These are phyloP conservation scores for Penicillium concentricum DNA, from an alignment of 2,329 filamentous ascomycete genomes.

Conservation along the genomic window DNA sequence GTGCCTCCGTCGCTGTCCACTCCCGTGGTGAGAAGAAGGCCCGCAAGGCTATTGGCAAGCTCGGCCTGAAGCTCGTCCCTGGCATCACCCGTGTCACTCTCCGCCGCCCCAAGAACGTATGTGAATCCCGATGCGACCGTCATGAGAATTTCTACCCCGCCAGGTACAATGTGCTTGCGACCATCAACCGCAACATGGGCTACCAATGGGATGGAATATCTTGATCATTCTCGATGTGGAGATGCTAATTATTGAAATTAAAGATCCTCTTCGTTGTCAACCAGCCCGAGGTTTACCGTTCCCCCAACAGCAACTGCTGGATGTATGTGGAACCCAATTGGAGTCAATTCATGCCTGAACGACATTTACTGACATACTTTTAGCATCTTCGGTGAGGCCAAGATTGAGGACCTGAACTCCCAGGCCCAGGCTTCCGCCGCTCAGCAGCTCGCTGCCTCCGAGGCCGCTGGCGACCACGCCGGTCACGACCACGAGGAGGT, in stretches of 20 bases:
- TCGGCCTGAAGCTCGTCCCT: slow-evolving; percentile 91
- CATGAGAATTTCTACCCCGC: slow-evolving; percentile 5
- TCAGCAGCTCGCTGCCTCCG: slow-evolving; percentile 83
- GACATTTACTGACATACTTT: slow-evolving; percentile 25
- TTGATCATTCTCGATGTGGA: neutral
- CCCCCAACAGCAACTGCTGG: slow-evolving; percentile 98
- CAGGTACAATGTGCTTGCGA: neutral
- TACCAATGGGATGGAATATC: neutral
- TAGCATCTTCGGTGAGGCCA: slow-evolving; percentile 99
- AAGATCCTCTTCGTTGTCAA: slow-evolving; percentile 99
- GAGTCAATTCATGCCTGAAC: neutral
- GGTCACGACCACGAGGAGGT: slow-evolving; percentile 56
- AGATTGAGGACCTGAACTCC: slow-evolving; percentile 99
- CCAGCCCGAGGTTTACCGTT: slow-evolving; percentile 99
- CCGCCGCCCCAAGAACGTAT: slow-evolving; percentile 97
- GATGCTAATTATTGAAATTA: slow-evolving; percentile 21
- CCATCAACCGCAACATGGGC: neutral
- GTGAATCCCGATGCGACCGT: slow-evolving; percentile 43
- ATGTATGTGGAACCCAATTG: slow-evolving; percentile 67
- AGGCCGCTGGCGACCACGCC: slow-evolving; percentile 59
- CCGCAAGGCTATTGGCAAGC: slow-evolving; percentile 97
- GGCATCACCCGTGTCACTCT: slow-evolving; percentile 98
- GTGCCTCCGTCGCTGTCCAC: slow-evolving; percentile 87
- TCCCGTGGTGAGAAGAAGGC: slow-evolving; percentile 99
- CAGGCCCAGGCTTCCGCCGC: slow-evolving; percentile 94